Base-by-base conservation (phyloP, 352 stramenopile genomes). In the Phytopythium kandeliae region DNA sequence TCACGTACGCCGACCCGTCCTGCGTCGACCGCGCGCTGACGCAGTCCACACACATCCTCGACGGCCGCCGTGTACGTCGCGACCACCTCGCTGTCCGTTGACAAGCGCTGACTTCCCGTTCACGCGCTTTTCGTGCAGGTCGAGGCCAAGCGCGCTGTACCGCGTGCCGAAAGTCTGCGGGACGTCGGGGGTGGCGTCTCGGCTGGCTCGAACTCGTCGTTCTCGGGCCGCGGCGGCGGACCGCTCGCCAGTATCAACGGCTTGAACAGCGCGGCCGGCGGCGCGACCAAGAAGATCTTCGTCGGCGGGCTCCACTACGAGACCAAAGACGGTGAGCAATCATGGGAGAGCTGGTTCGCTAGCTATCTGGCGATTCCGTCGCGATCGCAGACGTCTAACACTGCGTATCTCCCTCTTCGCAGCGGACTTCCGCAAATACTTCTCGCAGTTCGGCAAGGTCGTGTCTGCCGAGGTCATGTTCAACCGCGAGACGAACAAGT, bases 401-500 rank as follows among this genome's bases (percentile, higher is more conserved):
- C n/a, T n/a, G n/a, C n/a, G n/a, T n/a, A n/a, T n/a, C n/a, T n/a
- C n/a, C n/a, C n/a, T n/a, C n/a, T n/a, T n/a, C 60, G 40, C 53
- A 95, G 86, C 71, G 40, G 86, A 95, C 33, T 97, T 97, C 56
- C 86, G 89, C 54, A 82, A 86, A 55, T 97, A 97, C 69, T 97
- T 97, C 74, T 68, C 86, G 58, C 85, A 96, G 59, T 97, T 89
- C 50, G 90, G 90, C 48, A 95, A 95, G 49, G 89, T 97, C n/a
- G 69, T 96, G 52, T 96, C 83, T 7, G 87, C 86, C 34, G 89
- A 97, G 65, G 89, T 97, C 28, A 97, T 97, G 90, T 97, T 97
- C 68, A 97, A 97, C 54, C 79, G 89, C 34, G 90, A 97, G 59
- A 97, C 90, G 21, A 96, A 97, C 81, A 97, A 97, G 57, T 96